These are phyloP conservation scores for Populus tremula DNA, from an alignment of 345 rosid species.

Conservation along the genomic window DNA sequence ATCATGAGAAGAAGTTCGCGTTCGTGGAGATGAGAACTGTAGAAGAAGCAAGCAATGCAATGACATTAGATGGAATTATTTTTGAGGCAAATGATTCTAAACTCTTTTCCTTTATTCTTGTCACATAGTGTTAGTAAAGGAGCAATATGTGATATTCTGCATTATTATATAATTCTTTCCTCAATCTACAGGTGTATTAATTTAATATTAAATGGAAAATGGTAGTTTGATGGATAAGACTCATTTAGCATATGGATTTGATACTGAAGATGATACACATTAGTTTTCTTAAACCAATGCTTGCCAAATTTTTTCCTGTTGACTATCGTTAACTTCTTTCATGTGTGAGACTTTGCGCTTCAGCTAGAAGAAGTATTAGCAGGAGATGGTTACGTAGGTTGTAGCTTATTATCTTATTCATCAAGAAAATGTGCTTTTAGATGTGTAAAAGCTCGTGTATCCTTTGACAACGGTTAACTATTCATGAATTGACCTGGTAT, in stretches of 20 bases:
- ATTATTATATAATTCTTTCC: neutral
- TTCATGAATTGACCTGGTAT: neutral
- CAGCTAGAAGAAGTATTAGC: neutral
- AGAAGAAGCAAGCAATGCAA: constrained; percentile 27
- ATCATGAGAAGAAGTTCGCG: constrained; percentile 22
- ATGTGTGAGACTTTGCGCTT: neutral
- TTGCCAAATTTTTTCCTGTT: neutral
- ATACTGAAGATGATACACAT: neutral
- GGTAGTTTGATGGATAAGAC: neutral
- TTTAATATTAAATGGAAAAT: neutral
- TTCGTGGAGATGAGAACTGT: constrained; percentile 26
- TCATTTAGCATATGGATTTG: neutral
- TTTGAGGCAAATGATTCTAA: constrained; percentile 7
- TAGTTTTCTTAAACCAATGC: neutral
- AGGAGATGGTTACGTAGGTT: neutral
- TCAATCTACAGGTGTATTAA: neutral
- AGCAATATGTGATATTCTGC: neutral
- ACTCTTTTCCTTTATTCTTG: neutral
- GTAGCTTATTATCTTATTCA: neutral
- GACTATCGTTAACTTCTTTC: neutral
- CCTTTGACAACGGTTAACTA: neutral
- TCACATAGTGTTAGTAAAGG: neutral
- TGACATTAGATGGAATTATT: constrained; percentile 24
- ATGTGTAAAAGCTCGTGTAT: neutral
- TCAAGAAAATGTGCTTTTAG: neutral